Base-by-base conservation (phyloP, 1,284 basidiomycete genomes). In the Limonomyces culmigenus region DNA sequence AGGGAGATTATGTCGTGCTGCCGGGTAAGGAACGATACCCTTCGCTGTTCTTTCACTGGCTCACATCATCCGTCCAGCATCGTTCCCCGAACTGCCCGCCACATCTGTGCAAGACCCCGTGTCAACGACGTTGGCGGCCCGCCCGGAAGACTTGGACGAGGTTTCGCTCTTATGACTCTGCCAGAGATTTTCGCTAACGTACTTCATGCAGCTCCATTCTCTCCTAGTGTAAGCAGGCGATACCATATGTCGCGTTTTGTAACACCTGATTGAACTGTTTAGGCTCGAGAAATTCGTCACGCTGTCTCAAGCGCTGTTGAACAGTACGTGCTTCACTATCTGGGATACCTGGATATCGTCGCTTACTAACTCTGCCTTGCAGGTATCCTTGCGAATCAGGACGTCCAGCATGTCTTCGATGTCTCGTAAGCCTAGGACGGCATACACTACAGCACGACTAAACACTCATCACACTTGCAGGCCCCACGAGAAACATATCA, bases 201-300 rank as follows among this genome's bases (percentile, higher is more conserved):
- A n/a, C n/a, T n/a, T n/a, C n/a, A n/a, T n/a, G n/a, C n/a, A n/a
- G n/a, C n/a, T n/a, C n/a, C n/a, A n/a, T n/a, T n/a, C n/a, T n/a
- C n/a, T n/a, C n/a, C n/a, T n/a, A n/a, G n/a, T n/a, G n/a, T n/a
- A n/a, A n/a, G n/a, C n/a, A n/a, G n/a, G n/a, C n/a, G n/a, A n/a
- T n/a, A n/a, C n/a, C n/a, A n/a, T n/a, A n/a, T n/a, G n/a, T n/a
- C n/a, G n/a, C n/a, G n/a, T n/a, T n/a, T n/a, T n/a, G n/a, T n/a
- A n/a, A n/a, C n/a, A n/a, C n/a, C n/a, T n/a, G n/a, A n/a, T n/a
- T n/a, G n/a, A n/a, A n/a, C n/a, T n/a, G n/a, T 36, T n/a, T 38
- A 77, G 74, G 5, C 49, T 80, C 16, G 71, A 74, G 38, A 79
- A 80, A 54, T 80, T 72, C 40, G 56, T 73, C 2, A 59, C 60